Evolutionary conservation across 2,329 filamentous ascomycete genomes (phyloP).

Genomic region (Dactylonectria macrodidyma): DNA sequence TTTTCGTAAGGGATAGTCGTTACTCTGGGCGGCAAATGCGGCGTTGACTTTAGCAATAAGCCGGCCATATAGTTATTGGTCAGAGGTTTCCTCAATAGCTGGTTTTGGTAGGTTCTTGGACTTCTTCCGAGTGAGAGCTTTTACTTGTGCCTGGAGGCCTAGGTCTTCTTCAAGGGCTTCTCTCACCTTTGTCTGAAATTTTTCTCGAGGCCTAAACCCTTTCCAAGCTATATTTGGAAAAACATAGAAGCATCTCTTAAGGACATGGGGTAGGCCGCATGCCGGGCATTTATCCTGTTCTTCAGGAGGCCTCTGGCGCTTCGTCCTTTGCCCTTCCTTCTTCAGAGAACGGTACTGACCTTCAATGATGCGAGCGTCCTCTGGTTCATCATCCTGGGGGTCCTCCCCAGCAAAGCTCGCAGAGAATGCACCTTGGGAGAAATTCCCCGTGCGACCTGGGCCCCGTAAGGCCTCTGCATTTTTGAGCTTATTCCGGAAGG

Average conservation of each 20-base stretch:
- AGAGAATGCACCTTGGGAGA: too few relatives aligned
- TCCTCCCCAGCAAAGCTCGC: not conserved
- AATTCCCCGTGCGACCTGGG: too few relatives aligned
- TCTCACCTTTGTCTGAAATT: not conserved
- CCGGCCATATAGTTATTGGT: not conserved
- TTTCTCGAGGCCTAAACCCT: not conserved
- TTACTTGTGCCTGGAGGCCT: not conserved
- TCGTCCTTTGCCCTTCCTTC: not conserved
- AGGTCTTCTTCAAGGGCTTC: slow-evolving; percentile 1
- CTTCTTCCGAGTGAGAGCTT: not conserved
- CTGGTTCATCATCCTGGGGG: not conserved
- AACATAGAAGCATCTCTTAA: too few relatives aligned
- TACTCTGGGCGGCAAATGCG: not conserved
- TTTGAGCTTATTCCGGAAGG: too few relatives aligned
- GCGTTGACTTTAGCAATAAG: not conserved
- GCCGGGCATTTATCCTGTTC: not conserved
- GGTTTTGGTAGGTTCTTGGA: not conserved
- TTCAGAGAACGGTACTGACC: slow-evolving; percentile 2
- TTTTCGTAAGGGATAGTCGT: slow-evolving; percentile 1
- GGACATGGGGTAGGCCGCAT: too few relatives aligned
- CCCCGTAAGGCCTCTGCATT: too few relatives aligned
- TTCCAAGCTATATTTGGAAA: not conserved
- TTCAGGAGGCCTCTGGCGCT: not conserved
- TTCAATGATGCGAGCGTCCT: slow-evolving; percentile 8
- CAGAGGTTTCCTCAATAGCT: not conserved